A percentile compares a stretch with the other conserved stretches of the same genome.
phyloP scores from a whole-genome alignment of 768 basidiomycete genomes.

The Rhodotorula toruloides region DNA sequence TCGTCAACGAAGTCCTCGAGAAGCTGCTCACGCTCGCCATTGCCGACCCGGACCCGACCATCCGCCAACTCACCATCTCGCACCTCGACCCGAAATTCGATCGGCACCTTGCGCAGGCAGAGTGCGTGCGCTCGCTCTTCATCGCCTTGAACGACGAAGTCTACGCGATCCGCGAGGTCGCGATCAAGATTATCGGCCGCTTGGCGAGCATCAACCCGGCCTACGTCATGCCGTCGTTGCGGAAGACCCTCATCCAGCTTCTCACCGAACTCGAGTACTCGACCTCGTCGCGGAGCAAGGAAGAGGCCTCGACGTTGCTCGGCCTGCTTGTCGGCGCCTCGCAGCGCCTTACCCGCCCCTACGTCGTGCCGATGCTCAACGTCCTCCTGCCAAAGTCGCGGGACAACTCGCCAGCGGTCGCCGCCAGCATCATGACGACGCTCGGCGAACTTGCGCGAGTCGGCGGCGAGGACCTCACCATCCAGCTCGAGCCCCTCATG shows the following conservation, averaged over 20 bases:
- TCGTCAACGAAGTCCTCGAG: constrained; percentile 96
- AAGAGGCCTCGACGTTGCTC: constrained; percentile 86
- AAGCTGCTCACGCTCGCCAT: constrained; percentile 79
- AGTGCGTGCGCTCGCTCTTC: constrained; percentile 95
- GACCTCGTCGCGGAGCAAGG: constrained; percentile 62
- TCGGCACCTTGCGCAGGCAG: constrained; percentile 92
- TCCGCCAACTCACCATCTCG: constrained; percentile 77
- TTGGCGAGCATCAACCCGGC: constrained; percentile 93
- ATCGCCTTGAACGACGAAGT: constrained; percentile 96
- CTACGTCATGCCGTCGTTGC: constrained; percentile 94
- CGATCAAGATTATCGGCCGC: constrained; percentile 83
- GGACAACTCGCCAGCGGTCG: constrained; percentile 77
- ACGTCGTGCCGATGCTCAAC: constrained; percentile 87
- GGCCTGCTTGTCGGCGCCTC: constrained; percentile 86
- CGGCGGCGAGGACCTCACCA: constrained; percentile 82
- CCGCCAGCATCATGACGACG: constrained; percentile 86
- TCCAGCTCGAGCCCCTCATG: constrained; percentile 81
- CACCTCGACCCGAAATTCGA: constrained; percentile 90
- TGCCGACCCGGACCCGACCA: constrained; percentile 74
- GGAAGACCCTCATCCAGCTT: constrained; percentile 91
- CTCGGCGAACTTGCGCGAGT: constrained; percentile 89
- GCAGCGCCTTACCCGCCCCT: constrained; percentile 88
- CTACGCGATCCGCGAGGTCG: constrained; percentile 86
- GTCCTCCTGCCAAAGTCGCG: constrained; percentile 84
- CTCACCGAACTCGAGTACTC: constrained; percentile 96